Evolutionary conservation across 345 rosid species (phyloP).

Genomic region (Corchorus olitorius): DNA sequence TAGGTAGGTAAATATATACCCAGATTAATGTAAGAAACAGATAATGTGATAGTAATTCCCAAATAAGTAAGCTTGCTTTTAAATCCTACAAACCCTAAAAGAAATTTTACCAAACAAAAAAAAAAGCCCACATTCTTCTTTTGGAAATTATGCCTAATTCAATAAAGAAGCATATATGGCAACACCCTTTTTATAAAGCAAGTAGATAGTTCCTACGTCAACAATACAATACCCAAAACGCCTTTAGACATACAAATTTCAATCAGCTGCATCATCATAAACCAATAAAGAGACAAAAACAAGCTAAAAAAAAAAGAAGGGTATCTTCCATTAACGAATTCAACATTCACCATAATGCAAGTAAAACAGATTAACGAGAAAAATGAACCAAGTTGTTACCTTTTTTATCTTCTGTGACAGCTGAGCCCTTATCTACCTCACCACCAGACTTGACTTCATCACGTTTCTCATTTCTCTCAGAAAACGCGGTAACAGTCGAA

Average conservation of each 20-base stretch:
- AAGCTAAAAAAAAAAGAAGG: neutral
- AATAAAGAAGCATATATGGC: slow-evolving; percentile 19
- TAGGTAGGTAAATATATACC: neutral
- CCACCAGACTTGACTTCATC: slow-evolving; percentile 41
- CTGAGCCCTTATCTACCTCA: slow-evolving; percentile 31
- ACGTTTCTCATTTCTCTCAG: slow-evolving; percentile 23
- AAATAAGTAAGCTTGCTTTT: slow-evolving; percentile 10
- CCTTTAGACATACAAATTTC: neutral
- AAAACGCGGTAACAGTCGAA: slow-evolving; percentile 17
- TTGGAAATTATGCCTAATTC: slow-evolving; percentile 1
- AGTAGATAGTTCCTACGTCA: neutral
- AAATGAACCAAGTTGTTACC: slow-evolving; percentile 42
- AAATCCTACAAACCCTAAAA: neutral
- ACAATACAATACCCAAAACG: neutral
- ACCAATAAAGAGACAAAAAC: neutral
- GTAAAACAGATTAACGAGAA: neutral
- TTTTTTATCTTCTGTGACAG: slow-evolving; percentile 49
- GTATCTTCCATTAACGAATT: neutral
- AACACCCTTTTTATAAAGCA: neutral
- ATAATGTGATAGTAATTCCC: slow-evolving; percentile 6
- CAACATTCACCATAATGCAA: neutral
- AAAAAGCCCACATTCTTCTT: slow-evolving; percentile 17
- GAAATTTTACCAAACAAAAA: slow-evolving; percentile 19
- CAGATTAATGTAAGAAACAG: neutral
- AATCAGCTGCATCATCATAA: neutral